phyloP scores from a whole-genome alignment of 1,284 basidiomycete genomes.

The Wolfiporia cocos region DNA sequence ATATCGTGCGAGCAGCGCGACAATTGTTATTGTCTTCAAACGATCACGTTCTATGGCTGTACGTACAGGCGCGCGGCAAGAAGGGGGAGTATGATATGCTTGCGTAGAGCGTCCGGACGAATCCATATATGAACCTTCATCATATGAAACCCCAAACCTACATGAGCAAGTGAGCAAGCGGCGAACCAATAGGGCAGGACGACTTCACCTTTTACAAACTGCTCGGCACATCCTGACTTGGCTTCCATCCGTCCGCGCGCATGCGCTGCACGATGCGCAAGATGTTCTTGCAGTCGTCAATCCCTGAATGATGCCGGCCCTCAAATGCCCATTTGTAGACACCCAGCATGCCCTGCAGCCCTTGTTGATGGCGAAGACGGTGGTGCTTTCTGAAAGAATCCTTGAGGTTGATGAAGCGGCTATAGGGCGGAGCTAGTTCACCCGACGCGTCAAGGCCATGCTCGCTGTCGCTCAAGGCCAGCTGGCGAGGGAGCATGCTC shows the following conservation, averaged over 20 bases:
- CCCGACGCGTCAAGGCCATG: conserved; percentile 15
- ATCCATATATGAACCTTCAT: too few species aligned
- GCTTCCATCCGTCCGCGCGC: conserved; percentile 23
- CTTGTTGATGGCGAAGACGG: conserved; percentile 13
- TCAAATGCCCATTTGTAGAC: conserved; percentile 23
- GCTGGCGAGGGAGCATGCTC: conserved; percentile 30
- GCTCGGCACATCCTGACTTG: conserved; percentile 13
- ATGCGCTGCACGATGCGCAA: conserved; percentile 27
- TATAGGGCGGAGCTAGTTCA: conserved; percentile 17
- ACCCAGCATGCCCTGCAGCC: conserved; percentile 24
- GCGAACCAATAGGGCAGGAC: too few species aligned
- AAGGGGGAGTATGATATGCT: neutral
- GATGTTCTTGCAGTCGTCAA: conserved; percentile 36
- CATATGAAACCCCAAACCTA: too few species aligned
- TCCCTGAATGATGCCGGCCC: conserved; percentile 35
- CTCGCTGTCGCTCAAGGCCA: conserved; percentile 16
- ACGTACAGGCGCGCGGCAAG: conserved; percentile 3
- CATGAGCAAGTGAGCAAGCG: too few species aligned
- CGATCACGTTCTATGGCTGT: conserved; percentile 11
- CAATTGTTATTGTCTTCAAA: conserved; percentile 15
- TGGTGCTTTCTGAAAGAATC: conserved; percentile 19
- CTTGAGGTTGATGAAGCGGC: conserved; percentile 28
- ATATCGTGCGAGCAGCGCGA: conserved; percentile 5
- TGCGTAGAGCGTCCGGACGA: neutral
- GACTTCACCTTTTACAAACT: too few species aligned